Evolutionary conservation across 2,329 filamentous ascomycete species (phyloP).

Genomic region (Boeremia exigua): DNA sequence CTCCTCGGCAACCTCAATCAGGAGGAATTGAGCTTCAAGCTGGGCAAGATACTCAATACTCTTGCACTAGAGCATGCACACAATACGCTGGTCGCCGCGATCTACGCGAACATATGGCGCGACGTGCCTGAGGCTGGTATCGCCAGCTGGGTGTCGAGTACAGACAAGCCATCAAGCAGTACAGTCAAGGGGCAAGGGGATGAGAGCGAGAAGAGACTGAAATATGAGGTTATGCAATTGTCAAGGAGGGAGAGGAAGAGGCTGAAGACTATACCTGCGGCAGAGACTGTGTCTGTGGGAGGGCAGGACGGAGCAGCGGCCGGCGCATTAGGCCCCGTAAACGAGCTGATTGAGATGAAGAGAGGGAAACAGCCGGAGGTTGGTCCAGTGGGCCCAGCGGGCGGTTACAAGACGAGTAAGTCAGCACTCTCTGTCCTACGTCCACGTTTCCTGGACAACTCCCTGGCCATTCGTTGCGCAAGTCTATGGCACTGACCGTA

Average conservation of each 20-base stretch:
- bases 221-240: slow-evolving; percentile 69
- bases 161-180: slow-evolving; percentile 74
- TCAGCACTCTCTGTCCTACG: slow-evolving; percentile 14
- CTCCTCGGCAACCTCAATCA: slow-evolving; percentile 67
- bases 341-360: slow-evolving; percentile 48
- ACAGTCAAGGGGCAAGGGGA: slow-evolving; percentile 71
- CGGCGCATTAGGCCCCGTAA: slow-evolving; percentile 26
- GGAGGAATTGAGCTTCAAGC: slow-evolving; percentile 63
- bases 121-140: slow-evolving; percentile 68
- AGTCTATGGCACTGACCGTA: background rate
- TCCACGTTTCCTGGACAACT: background rate
- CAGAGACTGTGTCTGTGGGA: slow-evolving; percentile 14
- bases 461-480: background rate
- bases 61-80: slow-evolving; percentile 64
- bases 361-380: slow-evolving; percentile 62
- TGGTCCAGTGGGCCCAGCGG: slow-evolving; percentile 68
- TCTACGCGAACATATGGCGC: slow-evolving; percentile 64
- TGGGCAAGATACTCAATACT: slow-evolving; percentile 62
- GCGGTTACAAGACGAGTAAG: slow-evolving; percentile 79
- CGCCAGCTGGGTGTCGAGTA: slow-evolving; percentile 69
- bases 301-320: slow-evolving; percentile 5
- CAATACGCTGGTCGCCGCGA: slow-evolving; percentile 65
- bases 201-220: slow-evolving; percentile 67
- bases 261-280: slow-evolving; percentile 61
- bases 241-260: slow-evolving; percentile 65